Conservation (phyloP, 768 basidiomycete genomes). For the Podaxis sp. region DNA sequence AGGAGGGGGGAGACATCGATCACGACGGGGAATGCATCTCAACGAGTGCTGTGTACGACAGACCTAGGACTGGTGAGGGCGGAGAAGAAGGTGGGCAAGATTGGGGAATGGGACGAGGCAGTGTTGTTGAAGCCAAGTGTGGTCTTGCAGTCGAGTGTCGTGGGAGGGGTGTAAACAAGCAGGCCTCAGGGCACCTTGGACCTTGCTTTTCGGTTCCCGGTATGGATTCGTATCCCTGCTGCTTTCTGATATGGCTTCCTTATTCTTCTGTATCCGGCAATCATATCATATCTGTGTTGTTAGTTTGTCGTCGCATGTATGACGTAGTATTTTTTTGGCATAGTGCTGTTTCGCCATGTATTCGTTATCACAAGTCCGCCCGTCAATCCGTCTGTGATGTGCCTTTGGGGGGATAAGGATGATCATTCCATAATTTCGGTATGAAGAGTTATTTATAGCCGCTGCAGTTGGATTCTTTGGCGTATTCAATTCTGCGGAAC, state of each 20-base stretch:
- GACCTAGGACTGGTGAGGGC: conserved; percentile 51
- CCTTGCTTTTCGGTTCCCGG: conserved; percentile 18
- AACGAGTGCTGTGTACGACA: conserved; percentile 53
- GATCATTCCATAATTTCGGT: background rate
- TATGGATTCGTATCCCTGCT: background rate
- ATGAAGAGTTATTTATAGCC: background rate
- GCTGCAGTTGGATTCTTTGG: background rate
- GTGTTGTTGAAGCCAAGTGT: conserved; percentile 57
- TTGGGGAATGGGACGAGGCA: conserved; percentile 47
- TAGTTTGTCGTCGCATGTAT: background rate
- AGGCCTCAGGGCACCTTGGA: conserved; percentile 13
- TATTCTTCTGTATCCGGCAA: background rate
- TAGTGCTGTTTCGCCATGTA: background rate
- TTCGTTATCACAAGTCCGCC: background rate
- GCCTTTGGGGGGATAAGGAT: background rate
- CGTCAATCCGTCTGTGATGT: background rate
- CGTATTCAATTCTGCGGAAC: background rate
- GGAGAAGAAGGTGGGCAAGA: conserved; percentile 37
- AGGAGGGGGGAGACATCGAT: background rate
- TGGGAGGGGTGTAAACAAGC: conserved; percentile 23
- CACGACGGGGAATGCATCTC: conserved; percentile 12
- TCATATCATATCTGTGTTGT: background rate
- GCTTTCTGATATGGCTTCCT: conserved; percentile 2
- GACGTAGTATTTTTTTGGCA: background rate
- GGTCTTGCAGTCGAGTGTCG: conserved; percentile 44